These are phyloP conservation scores for Gamsiella multidivaricata DNA, from an alignment of 192 early-diverging fungal genomes.

Conservation along the genomic window DNA sequence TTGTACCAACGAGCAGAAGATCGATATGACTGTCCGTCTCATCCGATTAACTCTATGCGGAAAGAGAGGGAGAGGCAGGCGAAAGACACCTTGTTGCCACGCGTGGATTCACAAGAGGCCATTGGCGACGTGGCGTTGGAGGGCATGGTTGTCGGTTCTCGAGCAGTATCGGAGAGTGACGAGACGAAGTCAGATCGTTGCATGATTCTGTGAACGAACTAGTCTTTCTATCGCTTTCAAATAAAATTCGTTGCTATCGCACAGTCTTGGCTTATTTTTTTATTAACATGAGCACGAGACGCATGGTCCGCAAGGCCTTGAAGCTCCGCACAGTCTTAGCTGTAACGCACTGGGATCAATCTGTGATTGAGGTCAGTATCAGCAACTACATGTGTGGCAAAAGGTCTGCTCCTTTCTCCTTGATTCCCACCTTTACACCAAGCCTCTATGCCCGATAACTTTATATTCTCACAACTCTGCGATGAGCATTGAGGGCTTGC, in stretches of 20 bases:
- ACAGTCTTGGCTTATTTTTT: no score
- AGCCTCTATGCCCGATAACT: no score
- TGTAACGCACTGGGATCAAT: no score
- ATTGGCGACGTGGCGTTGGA: constrained; percentile 42
- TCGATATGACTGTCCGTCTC: constrained; percentile 30
- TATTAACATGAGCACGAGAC: no score
- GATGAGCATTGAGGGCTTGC: no score
- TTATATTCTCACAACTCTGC: no score
- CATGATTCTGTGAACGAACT: not conserved
- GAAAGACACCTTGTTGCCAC: constrained; percentile 14
- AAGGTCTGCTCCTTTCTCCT: no score
- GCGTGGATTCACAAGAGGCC: constrained; percentile 41
- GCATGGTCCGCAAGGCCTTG: no score
- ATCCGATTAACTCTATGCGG: constrained; percentile 24
- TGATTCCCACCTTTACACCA: no score
- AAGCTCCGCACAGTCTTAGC: no score
- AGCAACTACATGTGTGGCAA: no score
- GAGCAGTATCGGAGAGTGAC: not conserved
- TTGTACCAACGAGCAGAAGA: constrained; percentile 14
- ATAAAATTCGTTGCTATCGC: not conserved
- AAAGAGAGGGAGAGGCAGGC: not conserved
- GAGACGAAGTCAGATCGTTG: constrained; percentile 1
- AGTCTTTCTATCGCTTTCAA: not conserved
- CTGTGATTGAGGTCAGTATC: no score
- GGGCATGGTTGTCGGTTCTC: constrained; percentile 28